phyloP scores from a whole-genome alignment of 495 filamentous ascomycete genomes.

The Neurospora cerealis region DNA sequence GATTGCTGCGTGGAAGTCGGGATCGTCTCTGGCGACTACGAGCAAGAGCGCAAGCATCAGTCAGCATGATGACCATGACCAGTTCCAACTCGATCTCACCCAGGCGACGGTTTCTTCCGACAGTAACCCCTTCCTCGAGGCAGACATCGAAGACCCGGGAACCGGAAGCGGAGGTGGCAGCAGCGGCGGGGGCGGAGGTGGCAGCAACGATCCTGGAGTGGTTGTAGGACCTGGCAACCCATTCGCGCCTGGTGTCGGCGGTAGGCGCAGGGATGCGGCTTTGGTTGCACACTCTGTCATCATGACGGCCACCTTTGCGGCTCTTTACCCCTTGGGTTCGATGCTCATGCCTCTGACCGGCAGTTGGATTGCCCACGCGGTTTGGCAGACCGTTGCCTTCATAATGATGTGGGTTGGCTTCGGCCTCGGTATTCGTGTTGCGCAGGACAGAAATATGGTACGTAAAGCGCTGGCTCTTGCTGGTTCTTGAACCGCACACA shows the following conservation, averaged over 20 bases:
- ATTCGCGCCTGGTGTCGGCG: not conserved
- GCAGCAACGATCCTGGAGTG: not conserved
- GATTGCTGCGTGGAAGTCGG: slow-evolving; percentile 57
- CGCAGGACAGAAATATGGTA: slow-evolving; percentile 23
- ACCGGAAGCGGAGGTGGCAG: not conserved
- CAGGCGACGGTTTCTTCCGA: slow-evolving; percentile 42
- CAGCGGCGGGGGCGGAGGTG: slow-evolving; percentile 4
- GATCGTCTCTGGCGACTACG: slow-evolving; percentile 46
- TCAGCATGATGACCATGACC: slow-evolving; percentile 46
- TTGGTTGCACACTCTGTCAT: slow-evolving; percentile 38
- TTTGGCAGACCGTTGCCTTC: slow-evolving; percentile 48
- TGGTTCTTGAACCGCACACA: not conserved
- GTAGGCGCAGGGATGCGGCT: not conserved
- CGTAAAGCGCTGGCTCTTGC: slow-evolving; percentile 13
- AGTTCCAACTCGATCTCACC: slow-evolving; percentile 49
- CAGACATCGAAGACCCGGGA: not conserved
- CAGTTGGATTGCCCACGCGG: slow-evolving; percentile 45
- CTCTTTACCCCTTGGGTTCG: slow-evolving; percentile 49
- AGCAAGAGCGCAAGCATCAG: slow-evolving; percentile 37
- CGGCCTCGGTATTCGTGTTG: slow-evolving; percentile 47
- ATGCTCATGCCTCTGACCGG: slow-evolving; percentile 44
- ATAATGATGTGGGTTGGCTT: slow-evolving; percentile 49
- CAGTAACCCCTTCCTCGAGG: slow-evolving; percentile 49
- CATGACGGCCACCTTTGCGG: slow-evolving; percentile 46
- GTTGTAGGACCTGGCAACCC: not conserved